These are phyloP conservation scores for Lactarius tabidus DNA, from an alignment of 768 basidiomycete genomes.

Conservation along the genomic window DNA sequence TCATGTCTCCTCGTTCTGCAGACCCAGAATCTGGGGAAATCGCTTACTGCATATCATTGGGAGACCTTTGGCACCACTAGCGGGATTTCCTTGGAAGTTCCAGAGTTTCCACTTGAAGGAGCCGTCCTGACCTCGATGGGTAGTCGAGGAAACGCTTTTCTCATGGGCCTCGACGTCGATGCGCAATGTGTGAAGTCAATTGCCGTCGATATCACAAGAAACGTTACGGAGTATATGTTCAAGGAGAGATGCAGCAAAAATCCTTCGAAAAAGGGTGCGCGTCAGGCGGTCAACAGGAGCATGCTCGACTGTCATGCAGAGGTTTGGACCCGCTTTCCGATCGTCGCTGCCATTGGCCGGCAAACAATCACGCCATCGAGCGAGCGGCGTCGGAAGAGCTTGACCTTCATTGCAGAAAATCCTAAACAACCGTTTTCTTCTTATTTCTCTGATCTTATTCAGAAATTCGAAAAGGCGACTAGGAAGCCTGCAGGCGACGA, in stretches of 20 bases:
- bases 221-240: constrained; percentile 54
- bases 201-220: constrained; percentile 49
- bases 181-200: constrained; percentile 38
- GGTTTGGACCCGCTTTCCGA: not conserved
- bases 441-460: constrained; percentile 45
- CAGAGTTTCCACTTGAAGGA: constrained; percentile 25
- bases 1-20: constrained; percentile 44
- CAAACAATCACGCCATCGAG: constrained; percentile 5
- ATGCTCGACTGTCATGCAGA: not conserved
- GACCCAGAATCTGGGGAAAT: not conserved
- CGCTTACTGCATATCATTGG: not conserved
- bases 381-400: constrained; percentile 32
- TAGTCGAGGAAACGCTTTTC: constrained; percentile 39
- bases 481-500: constrained; percentile 47
- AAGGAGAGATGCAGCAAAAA: constrained; percentile 37
- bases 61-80: constrained; percentile 23
- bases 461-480: constrained; percentile 44
- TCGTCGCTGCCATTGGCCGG: not conserved
- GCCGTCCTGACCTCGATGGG: constrained; percentile 43
- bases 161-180: constrained; percentile 38
- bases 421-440: constrained; percentile 35
- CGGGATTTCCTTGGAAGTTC: constrained; percentile 40
- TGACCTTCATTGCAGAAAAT: constrained; percentile 45
- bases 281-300: constrained; percentile 38
- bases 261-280: constrained; percentile 16